Conservation (phyloP, 2,329 filamentous ascomycete genomes). For the Blastomyces parvus region DNA sequence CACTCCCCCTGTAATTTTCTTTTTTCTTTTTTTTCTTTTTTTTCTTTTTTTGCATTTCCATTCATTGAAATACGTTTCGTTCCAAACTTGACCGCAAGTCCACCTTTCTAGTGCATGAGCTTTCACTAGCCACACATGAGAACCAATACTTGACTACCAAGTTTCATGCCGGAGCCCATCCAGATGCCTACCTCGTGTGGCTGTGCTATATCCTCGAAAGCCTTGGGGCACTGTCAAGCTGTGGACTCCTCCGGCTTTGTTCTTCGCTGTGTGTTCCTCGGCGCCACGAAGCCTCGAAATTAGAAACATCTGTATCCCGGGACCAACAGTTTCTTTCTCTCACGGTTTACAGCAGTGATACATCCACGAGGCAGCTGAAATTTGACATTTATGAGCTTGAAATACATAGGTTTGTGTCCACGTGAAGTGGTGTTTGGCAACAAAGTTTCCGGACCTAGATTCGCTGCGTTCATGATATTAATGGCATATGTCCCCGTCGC, state of each 20-base stretch:
- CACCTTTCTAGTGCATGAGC: too few species aligned
- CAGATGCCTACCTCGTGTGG: conserved; percentile 1
- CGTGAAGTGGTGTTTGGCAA: not conserved
- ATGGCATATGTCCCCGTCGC: not conserved
- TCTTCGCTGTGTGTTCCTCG: not conserved
- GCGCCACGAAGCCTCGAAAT: not conserved
- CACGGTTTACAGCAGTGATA: not conserved
- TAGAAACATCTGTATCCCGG: not conserved
- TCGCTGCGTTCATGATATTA: not conserved
- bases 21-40: too few species aligned
- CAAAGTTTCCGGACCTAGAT: not conserved
- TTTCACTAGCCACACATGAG: not conserved
- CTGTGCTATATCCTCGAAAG: not conserved
- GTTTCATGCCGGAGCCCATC: not conserved
- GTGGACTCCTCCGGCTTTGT: not conserved
- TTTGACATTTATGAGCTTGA: not conserved
- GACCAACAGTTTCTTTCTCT: not conserved
- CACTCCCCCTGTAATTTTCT: too few species aligned
- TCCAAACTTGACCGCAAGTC: not conserved
- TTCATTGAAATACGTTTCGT: not conserved
- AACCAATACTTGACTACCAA: not conserved
- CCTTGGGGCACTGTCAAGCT: too few species aligned
- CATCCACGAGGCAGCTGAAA: not conserved
- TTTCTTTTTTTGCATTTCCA: not conserved
- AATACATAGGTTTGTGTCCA: not conserved